Evolutionary conservation across 1,139 yeast genomes (phyloP).

Genomic region (Chernovozyma sophiae-reginae): DNA sequence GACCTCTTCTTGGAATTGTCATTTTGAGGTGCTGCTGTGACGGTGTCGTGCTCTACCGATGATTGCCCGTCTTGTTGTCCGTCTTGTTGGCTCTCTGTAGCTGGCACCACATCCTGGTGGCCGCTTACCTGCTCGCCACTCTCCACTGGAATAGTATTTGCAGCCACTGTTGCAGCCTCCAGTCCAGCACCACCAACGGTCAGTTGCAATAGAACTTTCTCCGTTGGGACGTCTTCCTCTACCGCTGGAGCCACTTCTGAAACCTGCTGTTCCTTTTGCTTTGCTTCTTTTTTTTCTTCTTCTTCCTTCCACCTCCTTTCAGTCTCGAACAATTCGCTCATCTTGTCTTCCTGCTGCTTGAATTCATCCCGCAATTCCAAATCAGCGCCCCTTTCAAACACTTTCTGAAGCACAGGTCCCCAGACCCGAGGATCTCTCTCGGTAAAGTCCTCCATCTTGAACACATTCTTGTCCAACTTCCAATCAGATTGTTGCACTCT

Average conservation of each 20-base stretch:
- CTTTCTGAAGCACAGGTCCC: slow-evolving; percentile 59
- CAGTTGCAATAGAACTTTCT: no score
- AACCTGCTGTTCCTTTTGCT: background rate
- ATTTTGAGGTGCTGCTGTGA: no score
- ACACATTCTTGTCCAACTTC: slow-evolving; percentile 69
- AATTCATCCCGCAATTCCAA: slow-evolving; percentile 26
- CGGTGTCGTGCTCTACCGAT: no score
- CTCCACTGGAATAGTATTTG: no score
- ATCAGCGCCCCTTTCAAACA: slow-evolving; percentile 33
- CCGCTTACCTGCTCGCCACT: no score
- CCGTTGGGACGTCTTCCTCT: slow-evolving; percentile 2
- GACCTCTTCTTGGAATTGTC: no score
- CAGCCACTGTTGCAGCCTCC: no score
- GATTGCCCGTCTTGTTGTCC: no score
- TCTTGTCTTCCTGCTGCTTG: slow-evolving; percentile 11
- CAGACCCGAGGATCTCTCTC: slow-evolving; percentile 57
- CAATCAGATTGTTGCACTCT: slow-evolving; percentile 80
- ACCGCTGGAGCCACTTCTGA: slow-evolving; percentile 2
- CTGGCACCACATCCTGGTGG: no score
- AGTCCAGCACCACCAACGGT: no score
- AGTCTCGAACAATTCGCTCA: slow-evolving; percentile 3
- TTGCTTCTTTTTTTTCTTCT: slow-evolving; percentile 5
- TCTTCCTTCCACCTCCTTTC: slow-evolving; percentile 5
- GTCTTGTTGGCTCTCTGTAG: no score
- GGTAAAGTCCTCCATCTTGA: slow-evolving; percentile 61